Base-by-base conservation (phyloP, 202 grass and related monocot species). In the Musa balbisiana region DNA sequence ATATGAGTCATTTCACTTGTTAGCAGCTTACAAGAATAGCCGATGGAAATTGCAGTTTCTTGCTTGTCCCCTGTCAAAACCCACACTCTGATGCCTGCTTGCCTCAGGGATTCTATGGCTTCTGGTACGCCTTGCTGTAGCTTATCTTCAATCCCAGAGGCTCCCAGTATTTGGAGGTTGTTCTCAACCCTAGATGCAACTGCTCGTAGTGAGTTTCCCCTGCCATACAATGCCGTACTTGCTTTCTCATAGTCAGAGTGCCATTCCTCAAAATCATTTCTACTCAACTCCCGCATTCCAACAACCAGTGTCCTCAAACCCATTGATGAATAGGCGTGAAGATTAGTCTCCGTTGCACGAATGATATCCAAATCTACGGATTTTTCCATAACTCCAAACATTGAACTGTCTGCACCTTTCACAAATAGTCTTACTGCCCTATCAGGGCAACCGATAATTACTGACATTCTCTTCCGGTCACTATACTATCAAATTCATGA, bases 401-500 rank as follows among this genome's bases (percentile, higher is more conserved):
- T 87, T 65, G 86, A 97, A 76, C 70, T 97, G 76, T 91, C 93
- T 0, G 93, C 93, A 49, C 93, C 93, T 89, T 97, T 97, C 64
- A 89, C 86, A 79, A 87, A 97, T 58, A 97, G 60, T 72, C 92
- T 93, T 16, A 89, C 79, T 26, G 83, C 86, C 74, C 84, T 84
- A 82, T 97, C 79, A 9, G 88, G 90, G 60, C 83, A 93, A 69
- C 86, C 70, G 29, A 97, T 79, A 71, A 97, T 93, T 73, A 93
- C 90, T 51, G 93, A 93, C 93, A 97, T 97, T 71, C 93, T 87
- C 79, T 97, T 97, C 68, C 93, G 85, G 65, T 93, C 93, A 83
- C 93, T 93, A 76, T 97, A 83, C 93, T 93, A 76, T 97, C 93
- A 83, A 97, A 97, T 55, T 93, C 93, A 82, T 97, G 93, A 71